Conservation (phyloP, 2,329 filamentous ascomycete genomes). For the Fusarium poae region DNA sequence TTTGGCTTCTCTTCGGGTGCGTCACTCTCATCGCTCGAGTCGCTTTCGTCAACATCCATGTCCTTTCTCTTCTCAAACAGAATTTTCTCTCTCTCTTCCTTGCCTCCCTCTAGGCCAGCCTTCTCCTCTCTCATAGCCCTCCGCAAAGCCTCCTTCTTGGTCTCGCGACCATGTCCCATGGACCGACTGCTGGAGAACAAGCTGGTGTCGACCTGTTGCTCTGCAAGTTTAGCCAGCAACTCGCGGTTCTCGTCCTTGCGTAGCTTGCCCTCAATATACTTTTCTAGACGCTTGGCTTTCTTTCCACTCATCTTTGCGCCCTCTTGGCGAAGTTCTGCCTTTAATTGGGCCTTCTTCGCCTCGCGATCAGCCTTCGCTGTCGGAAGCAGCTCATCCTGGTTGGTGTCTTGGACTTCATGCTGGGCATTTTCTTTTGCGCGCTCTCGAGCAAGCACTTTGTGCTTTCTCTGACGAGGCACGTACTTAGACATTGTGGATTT, state of each 20-base stretch:
- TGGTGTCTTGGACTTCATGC: slow-evolving; percentile 56
- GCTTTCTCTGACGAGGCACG: slow-evolving; percentile 75
- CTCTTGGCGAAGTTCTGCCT: slow-evolving; percentile 65
- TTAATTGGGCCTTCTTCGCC: slow-evolving; percentile 67
- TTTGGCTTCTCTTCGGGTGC: slow-evolving; percentile 17
- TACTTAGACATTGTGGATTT: slow-evolving; percentile 64
- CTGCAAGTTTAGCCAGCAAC: slow-evolving; percentile 84
- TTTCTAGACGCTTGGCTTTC: slow-evolving; percentile 75
- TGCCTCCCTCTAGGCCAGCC: slow-evolving; percentile 70
- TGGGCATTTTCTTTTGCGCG: slow-evolving; percentile 61
- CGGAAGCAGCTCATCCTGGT: slow-evolving; percentile 53
- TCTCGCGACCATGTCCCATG: slow-evolving; percentile 79
- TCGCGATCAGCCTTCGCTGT: slow-evolving; percentile 64
- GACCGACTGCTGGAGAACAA: slow-evolving; percentile 82
- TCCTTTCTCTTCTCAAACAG: slow-evolving; percentile 61
- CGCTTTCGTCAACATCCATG: slow-evolving; percentile 46
- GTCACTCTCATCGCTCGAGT: slow-evolving; percentile 37
- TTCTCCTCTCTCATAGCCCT: slow-evolving; percentile 73
- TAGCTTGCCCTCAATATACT: slow-evolving; percentile 88
- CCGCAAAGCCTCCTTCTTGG: slow-evolving; percentile 75
- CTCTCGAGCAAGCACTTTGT: slow-evolving; percentile 75
- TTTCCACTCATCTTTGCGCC: slow-evolving; percentile 71
- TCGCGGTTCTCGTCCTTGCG: slow-evolving; percentile 92
- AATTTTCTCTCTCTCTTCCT: slow-evolving; percentile 65
- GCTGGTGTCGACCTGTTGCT: slow-evolving; percentile 83